Percentiles rank a stretch among this genome's conserved stretches.
phyloP scores from a whole-genome alignment of 192 early-diverging fungal species.

The Entomortierella parvispora region DNA sequence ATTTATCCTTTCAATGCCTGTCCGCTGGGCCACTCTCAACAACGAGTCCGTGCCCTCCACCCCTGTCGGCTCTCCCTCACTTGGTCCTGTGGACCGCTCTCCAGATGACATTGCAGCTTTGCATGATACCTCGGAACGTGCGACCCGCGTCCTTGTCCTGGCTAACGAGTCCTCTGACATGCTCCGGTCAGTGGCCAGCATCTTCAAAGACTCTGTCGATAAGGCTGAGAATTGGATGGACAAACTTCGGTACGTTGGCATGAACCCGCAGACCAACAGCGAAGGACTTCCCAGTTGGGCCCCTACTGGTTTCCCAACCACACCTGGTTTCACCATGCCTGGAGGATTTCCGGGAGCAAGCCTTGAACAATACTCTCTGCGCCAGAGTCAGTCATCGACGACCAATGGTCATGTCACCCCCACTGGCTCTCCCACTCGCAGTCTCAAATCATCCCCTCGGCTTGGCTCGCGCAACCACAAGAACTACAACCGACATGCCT shows the following conservation, averaged over 20 bases:
- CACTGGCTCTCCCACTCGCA: slow-evolving; percentile 32
- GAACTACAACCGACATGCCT: slow-evolving; percentile 28
- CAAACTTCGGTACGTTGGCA: slow-evolving; percentile 51
- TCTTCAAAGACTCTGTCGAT: slow-evolving; percentile 76
- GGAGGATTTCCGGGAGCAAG: slow-evolving; percentile 42
- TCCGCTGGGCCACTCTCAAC: slow-evolving; percentile 74
- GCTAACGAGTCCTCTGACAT: slow-evolving; percentile 78
- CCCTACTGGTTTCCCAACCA: slow-evolving; percentile 42
- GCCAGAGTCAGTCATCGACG: slow-evolving; percentile 30
- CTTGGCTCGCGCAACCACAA: slow-evolving; percentile 20
- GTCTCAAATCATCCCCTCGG: slow-evolving; percentile 33
- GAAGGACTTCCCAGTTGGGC: slow-evolving; percentile 49
- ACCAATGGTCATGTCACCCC: slow-evolving; percentile 4
- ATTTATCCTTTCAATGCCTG: slow-evolving; percentile 86
- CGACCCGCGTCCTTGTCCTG: slow-evolving; percentile 72
- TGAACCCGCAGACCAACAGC: slow-evolving; percentile 50
- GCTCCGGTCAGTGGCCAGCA: slow-evolving; percentile 70
- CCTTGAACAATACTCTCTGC: slow-evolving; percentile 45
- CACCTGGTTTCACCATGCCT: slow-evolving; percentile 18
- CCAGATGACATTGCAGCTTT: slow-evolving; percentile 33
- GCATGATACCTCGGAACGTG: slow-evolving; percentile 60
- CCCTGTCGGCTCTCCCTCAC: slow-evolving; percentile 52
- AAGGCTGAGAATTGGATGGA: slow-evolving; percentile 73
- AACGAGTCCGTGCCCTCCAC: slow-evolving; percentile 54
- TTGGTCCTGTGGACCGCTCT: slow-evolving; percentile 37